Evolutionary conservation across 805 yeast genomes (phyloP).

Genomic region (Candida silvatica): DNA sequence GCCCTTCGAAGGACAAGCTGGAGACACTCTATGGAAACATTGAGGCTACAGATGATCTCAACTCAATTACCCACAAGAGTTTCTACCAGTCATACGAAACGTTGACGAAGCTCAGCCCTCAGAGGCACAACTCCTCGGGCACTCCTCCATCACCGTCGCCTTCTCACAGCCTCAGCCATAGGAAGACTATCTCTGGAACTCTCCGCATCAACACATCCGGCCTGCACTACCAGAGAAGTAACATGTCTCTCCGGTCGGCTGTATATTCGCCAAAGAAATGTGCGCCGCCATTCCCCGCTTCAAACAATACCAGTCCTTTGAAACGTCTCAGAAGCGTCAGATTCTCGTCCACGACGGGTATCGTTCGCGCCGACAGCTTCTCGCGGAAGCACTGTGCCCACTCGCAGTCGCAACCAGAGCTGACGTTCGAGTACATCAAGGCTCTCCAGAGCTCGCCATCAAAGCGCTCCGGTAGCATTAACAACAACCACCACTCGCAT

Average conservation of each 20-base stretch:
- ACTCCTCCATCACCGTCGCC: too few species aligned
- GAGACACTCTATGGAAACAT: neutral
- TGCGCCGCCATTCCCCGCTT: too few species aligned
- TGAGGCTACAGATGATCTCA: conserved; percentile 1
- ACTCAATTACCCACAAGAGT: conserved; percentile 8
- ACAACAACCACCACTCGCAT: conserved; percentile 10
- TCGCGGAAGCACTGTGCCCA: conserved; percentile 3
- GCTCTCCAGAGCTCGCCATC: conserved; percentile 21
- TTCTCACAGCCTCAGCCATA: neutral
- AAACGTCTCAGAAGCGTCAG: conserved; percentile 18
- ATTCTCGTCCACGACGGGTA: conserved; percentile 6
- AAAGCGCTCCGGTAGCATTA: conserved; percentile 7
- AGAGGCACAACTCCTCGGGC: neutral
- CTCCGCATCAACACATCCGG: neutral
- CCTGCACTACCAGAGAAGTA: neutral
- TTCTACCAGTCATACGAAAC: conserved; percentile 9
- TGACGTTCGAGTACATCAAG: conserved; percentile 20
- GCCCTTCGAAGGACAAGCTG: neutral
- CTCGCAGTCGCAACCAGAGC: conserved; percentile 16
- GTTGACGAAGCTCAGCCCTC: conserved; percentile 4
- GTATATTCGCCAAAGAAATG: conserved; percentile 9
- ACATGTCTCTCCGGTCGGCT: neutral
- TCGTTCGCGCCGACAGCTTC: neutral
- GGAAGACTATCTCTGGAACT: neutral
- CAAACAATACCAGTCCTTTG: too few species aligned